Conservation (phyloP, 2,329 filamentous ascomycete genomes). For the Xylariomycetidae sp. region DNA sequence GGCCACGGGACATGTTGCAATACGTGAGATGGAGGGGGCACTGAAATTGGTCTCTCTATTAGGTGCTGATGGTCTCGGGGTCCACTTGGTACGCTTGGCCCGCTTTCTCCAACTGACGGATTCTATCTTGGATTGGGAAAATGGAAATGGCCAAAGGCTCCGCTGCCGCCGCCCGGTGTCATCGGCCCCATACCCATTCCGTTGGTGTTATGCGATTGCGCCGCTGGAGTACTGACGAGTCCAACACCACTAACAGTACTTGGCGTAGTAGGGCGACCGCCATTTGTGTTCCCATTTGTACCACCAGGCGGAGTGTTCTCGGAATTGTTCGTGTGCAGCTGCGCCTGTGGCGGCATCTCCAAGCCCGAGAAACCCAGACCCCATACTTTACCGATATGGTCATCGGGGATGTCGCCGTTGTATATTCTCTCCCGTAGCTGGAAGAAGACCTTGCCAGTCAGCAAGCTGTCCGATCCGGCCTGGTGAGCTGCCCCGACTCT, state of each 20-base stretch:
- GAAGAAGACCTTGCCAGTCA: conserved; percentile 95
- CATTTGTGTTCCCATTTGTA: conserved; percentile 29
- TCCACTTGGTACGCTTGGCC: background rate
- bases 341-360: conserved; percentile 28
- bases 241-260: conserved; percentile 59
- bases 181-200: conserved; percentile 62
- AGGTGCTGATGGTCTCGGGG: background rate
- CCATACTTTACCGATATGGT: conserved; percentile 89
- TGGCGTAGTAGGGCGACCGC: conserved; percentile 57
- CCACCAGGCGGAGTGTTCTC: conserved; percentile 39
- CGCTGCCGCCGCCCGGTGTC: conserved; percentile 72
- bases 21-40: too few relatives aligned
- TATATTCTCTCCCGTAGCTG: conserved; percentile 87
- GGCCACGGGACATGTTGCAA: too few relatives aligned
- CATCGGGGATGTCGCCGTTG: conserved; percentile 71
- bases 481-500: conserved; percentile 85
- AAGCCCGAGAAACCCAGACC: conserved; percentile 74
- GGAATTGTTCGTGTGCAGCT: conserved; percentile 16
- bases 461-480: conserved; percentile 86
- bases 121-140: conserved; percentile 38
- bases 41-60: too few relatives aligned
- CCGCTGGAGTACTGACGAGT: conserved; percentile 44
- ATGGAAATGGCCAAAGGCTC: conserved; percentile 71
- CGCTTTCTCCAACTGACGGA: conserved; percentile 13
- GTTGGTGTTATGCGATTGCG: conserved; percentile 52